Percentiles rank a stretch among this genome's conserved stretches.
Conservation (phyloP, 106 monocot genomes). For the Platanthera zijinensis region DNA sequence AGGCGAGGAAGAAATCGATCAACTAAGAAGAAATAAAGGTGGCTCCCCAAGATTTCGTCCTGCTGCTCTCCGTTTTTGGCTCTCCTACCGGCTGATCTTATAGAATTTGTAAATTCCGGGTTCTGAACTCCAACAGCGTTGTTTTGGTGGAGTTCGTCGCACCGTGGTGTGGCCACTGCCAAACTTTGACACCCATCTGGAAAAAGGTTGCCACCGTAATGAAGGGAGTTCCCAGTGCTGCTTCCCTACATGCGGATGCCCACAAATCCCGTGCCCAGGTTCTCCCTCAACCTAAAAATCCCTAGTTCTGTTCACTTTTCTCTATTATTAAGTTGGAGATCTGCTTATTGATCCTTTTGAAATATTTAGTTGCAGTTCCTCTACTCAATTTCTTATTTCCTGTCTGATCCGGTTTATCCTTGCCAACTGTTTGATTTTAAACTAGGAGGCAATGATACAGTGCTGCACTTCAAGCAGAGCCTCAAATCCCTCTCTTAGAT, state of each 20-base stretch:
- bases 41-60: not conserved
- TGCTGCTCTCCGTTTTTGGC: not conserved
- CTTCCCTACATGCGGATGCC: conserved; percentile 81
- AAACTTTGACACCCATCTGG: conserved; percentile 81
- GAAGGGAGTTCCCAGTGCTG: conserved; percentile 78
- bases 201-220: conserved; percentile 79
- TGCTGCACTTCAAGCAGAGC: not conserved
- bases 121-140: conserved; percentile 65
- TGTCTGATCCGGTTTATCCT: not conserved
- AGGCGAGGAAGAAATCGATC: not conserved
- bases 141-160: conserved; percentile 98
- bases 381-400: not conserved
- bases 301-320: not conserved
- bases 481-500: not conserved
- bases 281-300: not conserved
- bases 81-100: conserved; percentile 13
- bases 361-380: not conserved
- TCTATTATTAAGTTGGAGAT: not conserved
- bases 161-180: conserved; percentile 98
- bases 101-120: conserved; percentile 20
- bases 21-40: not conserved
- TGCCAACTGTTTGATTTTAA: not conserved
- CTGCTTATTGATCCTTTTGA: not conserved
- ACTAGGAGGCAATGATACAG: not conserved
- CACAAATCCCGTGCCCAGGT: conserved; percentile 80